These are phyloP conservation scores for Karstenula rhodostoma DNA, from an alignment of 2,329 filamentous ascomycete species.

Conservation along the genomic window DNA sequence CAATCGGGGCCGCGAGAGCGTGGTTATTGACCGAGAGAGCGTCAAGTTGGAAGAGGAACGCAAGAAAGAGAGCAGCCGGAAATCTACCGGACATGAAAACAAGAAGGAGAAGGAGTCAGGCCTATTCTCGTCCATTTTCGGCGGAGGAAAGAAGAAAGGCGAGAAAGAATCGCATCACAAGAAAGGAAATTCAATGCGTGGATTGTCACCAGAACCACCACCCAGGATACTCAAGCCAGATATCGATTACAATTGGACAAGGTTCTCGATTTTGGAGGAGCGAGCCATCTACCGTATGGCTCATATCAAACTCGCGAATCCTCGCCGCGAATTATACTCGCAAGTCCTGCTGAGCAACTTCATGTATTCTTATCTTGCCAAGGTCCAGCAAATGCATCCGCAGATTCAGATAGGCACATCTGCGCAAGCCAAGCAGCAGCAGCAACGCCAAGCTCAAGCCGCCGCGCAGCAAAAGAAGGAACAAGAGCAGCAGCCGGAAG, in stretches of 20 bases:
- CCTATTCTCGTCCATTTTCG: slow-evolving; percentile 93
- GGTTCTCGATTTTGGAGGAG: slow-evolving; percentile 94
- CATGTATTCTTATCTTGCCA: slow-evolving; percentile 99
- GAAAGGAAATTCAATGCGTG: slow-evolving; percentile 74
- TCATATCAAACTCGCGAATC: slow-evolving; percentile 98
- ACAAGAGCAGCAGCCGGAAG: slow-evolving; percentile 47
- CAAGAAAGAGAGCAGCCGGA: slow-evolving; percentile 80
- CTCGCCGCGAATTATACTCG: slow-evolving; percentile 86
- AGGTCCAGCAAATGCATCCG: slow-evolving; percentile 98
- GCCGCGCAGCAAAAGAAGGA: slow-evolving; percentile 47
- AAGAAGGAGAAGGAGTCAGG: slow-evolving; percentile 90
- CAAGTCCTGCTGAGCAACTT: slow-evolving; percentile 98
- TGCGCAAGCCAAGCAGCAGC: slow-evolving; percentile 72
- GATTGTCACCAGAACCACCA: slow-evolving; percentile 78
- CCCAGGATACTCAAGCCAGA: slow-evolving; percentile 80
- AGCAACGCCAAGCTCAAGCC: slow-evolving; percentile 41
- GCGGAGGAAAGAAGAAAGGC: slow-evolving; percentile 85
- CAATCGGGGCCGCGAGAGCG: slow-evolving; percentile 74
- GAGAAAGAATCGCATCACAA: slow-evolving; percentile 78
- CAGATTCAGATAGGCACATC: slow-evolving; percentile 91
- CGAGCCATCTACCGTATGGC: slow-evolving; percentile 98
- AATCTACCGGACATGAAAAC: slow-evolving; percentile 66
- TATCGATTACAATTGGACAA: slow-evolving; percentile 93
- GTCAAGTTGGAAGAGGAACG: slow-evolving; percentile 80
- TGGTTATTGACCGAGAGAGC: slow-evolving; percentile 81